Evolutionary conservation across 495 filamentous ascomycete species (phyloP), one percentile per base, ranked within the genome.

Genomic region (Penicillium paradoxum): DNA sequence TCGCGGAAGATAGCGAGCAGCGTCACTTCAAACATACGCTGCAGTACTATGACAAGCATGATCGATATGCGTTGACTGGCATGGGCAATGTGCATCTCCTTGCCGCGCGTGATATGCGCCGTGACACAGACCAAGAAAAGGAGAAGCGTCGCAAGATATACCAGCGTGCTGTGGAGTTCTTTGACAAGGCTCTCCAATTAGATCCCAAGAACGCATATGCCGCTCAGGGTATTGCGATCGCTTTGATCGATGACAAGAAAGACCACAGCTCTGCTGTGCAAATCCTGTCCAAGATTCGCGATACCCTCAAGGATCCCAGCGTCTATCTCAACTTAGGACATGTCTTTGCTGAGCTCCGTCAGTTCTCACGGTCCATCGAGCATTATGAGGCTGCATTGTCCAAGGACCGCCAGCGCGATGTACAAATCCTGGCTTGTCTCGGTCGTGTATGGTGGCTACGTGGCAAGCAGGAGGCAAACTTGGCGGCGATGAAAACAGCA

Each of bases 21-120:
- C 83, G 91, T 5, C 90, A 96, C 64, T 91, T 92, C 76, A 98
- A 97, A 72, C 90, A 97, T 63, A 95, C 91, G 1, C 76, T 98
- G 15, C 90, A 96, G 65, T 80, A 90, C 57, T 86, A 89, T 66
- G 90, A 97, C 69, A 97, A 98, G 75, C 93, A 97, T 65, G 93
- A 98, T 61, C 83, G 89, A 13, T 98, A 97, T 67, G 86, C 93
- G 4, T 74, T 98, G 29, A 90, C 91, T 10, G 92, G 88, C 6
- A 97, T 98, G 93, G 93, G 93, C 17, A 98, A 98, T 69, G 69
- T 97, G 43, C 87, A 92, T 60, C 79, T 97, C 27, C 73, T 84
- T 49, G 81, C 86, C 37, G 93, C 93, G 2, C 84, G 93, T 37
- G 93, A 98, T 67, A 97, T 97, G 91, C 85, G 87, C 40, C 80